phyloP scores from a whole-genome alignment of 1,284 basidiomycete species.

The Ustilago trichophora region DNA sequence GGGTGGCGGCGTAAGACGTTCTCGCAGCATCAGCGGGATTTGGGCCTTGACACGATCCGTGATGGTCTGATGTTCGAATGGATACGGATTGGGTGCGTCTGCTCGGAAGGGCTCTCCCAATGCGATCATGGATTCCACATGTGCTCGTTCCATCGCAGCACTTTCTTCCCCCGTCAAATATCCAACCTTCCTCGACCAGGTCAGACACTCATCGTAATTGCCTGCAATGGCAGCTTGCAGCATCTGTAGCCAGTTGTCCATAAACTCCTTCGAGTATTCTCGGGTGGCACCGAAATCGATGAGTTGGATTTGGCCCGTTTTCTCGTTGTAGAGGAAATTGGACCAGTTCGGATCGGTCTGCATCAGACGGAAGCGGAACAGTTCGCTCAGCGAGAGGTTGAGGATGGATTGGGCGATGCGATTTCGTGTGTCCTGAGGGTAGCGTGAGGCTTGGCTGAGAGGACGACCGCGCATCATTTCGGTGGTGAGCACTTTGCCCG shows the following conservation, averaged over 20 bases:
- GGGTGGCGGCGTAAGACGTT: constrained; percentile 90
- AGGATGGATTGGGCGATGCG: constrained; percentile 86
- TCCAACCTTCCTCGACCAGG: constrained; percentile 81
- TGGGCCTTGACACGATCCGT: constrained; percentile 78
- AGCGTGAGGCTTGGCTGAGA: constrained; percentile 74
- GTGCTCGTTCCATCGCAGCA: constrained; percentile 88
- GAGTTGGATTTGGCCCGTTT: constrained; percentile 74
- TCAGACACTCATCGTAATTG: constrained; percentile 76
- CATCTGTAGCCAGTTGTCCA: constrained; percentile 84
- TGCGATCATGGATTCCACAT: constrained; percentile 79
- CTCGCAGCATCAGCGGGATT: constrained; percentile 89
- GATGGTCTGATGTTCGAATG: constrained; percentile 76
- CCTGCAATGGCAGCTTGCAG: constrained; percentile 80
- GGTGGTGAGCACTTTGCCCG: constrained; percentile 85
- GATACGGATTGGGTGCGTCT: constrained; percentile 73
- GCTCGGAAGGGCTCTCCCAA: constrained; percentile 82
- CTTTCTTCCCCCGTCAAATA: constrained; percentile 91
- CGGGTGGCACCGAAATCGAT: constrained; percentile 97
- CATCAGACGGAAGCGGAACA: constrained; percentile 92
- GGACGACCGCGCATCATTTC: constrained; percentile 84
- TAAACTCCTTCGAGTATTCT: constrained; percentile 84
- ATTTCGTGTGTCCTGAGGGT: constrained; percentile 77
- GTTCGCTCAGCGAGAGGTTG: constrained; percentile 85
- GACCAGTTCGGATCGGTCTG: constrained; percentile 99
- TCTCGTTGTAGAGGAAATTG: constrained; percentile 88